Evolutionary conservation across 345 rosid genomes (phyloP), one percentile per base, ranked within the genome.

Genomic region (Viola odorata): DNA sequence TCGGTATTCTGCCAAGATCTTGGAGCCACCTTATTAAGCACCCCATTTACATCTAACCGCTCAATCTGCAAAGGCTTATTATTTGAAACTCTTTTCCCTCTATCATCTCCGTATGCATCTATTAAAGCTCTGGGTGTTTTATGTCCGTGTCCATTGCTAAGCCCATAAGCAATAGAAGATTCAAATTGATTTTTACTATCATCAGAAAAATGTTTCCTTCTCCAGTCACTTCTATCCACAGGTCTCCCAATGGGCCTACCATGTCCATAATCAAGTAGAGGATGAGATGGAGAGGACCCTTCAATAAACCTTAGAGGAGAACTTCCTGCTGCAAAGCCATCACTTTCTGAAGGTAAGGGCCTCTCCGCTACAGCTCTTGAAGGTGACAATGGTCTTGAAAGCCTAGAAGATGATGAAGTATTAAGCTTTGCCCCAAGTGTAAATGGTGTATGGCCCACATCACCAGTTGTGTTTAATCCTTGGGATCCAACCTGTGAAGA

Each of bases 61-160:
- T 73, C 88, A 75, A 79, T 70, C 15, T 61, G 81, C 48, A 68
- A 32, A 64, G 82, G 78, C 70, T 77, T 84, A 70, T 41, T 76
- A 68, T 64, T 76, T 53, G 85, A 60, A 63, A 50, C 49, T 62
- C 75, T 78, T 37, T 81, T 79, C 55, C 91, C 77, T 56, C 73
- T 84, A 76, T 95, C 99, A 76, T 78, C 81, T 63, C 99, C 99
- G 71, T 95, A 95, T 58, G 99, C 99, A 72, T 87, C 91, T 64
- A 91, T 95, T 71, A 95, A 61, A 72, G 99, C 99, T 73, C 99
- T 80, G 49, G 86, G 96, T 69, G 84, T 75, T 74, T 81, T 80
- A 61, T 73, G 91, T 41, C 78, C 85, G 66, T 71, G 76, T 63
- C 86, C 91, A 67, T 82, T 90, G 67, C 65, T 64, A 44, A 64